Conservation (phyloP, 805 yeast species). For the Kodamaea kaohsiungensis region DNA sequence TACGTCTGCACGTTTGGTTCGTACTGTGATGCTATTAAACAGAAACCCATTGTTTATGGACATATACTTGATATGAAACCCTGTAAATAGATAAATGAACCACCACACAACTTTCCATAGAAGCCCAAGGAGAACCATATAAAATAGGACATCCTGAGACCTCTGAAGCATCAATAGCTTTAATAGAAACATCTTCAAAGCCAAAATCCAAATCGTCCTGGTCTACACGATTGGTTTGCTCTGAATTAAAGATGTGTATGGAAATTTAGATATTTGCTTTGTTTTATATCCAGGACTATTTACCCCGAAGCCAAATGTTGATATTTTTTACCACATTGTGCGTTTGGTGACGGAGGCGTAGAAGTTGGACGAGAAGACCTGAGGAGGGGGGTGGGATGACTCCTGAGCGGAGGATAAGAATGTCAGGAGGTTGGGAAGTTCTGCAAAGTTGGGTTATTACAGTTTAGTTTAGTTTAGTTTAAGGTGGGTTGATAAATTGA, state of each 20-base stretch:
- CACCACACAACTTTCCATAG: constrained; percentile 36
- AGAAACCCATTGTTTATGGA: constrained; percentile 40
- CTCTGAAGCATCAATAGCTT: constrained; percentile 4
- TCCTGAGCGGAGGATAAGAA: neutral
- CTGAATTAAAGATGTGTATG: neutral
- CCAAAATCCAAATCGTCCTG: neutral
- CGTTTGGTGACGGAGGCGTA: neutral
- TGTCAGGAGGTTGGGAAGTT: neutral
- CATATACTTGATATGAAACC: constrained; percentile 34
- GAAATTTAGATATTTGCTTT: neutral
- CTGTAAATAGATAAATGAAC: constrained; percentile 28
- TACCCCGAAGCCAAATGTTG: neutral
- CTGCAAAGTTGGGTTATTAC: too few species aligned
- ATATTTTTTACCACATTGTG: neutral
- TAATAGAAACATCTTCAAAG: neutral
- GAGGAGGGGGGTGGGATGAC: neutral
- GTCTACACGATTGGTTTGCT: neutral
- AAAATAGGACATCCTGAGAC: constrained; percentile 8
- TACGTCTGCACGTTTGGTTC: constrained; percentile 14
- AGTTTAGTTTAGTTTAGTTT: too few species aligned
- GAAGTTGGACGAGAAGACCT: neutral
- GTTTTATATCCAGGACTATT: neutral
- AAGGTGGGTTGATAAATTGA: too few species aligned
- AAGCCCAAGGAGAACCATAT: constrained; percentile 9
- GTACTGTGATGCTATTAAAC: constrained; percentile 31